Evolutionary conservation across 2,329 filamentous ascomycete species (phyloP), one percentile per base, ranked within the genome.

Genomic region (Botryotinia convoluta): DNA sequence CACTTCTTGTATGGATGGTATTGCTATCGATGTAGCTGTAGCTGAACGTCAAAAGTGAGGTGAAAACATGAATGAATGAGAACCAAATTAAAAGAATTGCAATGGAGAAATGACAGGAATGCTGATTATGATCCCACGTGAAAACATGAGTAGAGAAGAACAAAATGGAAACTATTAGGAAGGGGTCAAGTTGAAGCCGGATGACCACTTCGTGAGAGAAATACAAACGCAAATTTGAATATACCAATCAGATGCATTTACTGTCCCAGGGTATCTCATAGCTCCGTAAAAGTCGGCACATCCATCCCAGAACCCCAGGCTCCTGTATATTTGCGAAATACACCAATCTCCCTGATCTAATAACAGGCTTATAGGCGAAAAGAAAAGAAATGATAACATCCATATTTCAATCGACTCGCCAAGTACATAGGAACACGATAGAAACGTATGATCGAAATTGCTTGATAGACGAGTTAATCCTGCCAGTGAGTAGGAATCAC

Each of bases 401-500:
- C 22, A 39, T 54, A 20, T 18, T 39, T 54, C 8, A 10, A 14
- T 39, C 16, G 32, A 8, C 26, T 35, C 4, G 26, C 26, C 16
- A 6, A 37, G 3, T 54, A 39, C n/a, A 26, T 20, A 9, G n/a
- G 32, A n/a, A 54, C 37, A n/a, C 37, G 8, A 9, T 18, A 54
- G 26, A 32, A 22, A 29, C 35, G 1, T 32, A 29, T 68, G 35
- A 42, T 57, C 18, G 29, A 16, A 18, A 59, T 57, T 29, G 35
- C 20, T 37, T 69, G 18, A 7, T 3, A 42, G 48, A 57, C 9
- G 8, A 7, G 3, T 57, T n/a, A 71, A 44, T 71, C 45, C 12
- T 65, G 69, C 69, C 69, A 71, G 35, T 71, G 69, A 29, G 60
- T 57, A 7, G 69, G 69, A 10, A 65, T 18, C 20, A 64, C 59